Conservation (phyloP, 495 filamentous ascomycete genomes). For the Daldinia bambusicola region DNA sequence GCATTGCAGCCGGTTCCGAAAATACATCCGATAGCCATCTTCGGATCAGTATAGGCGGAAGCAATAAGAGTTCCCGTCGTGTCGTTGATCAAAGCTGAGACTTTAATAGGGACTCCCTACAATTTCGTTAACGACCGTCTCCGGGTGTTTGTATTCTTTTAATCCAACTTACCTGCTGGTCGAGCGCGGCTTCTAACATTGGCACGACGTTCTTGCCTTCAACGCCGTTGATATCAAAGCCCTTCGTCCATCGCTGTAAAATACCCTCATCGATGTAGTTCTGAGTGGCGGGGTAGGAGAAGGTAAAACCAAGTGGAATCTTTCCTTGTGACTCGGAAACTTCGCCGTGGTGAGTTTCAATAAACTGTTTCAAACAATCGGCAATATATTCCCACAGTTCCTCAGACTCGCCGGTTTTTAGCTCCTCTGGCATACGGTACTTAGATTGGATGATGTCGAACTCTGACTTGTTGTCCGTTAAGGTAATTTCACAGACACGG, state of each 20-base stretch:
- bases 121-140: constrained; percentile 12
- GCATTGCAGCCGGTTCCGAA: constrained; percentile 99
- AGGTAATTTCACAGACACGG: constrained; percentile 93
- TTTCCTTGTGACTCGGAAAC: constrained; percentile 65
- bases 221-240: constrained; percentile 96
- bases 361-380: constrained; percentile 95
- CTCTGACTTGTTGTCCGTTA: constrained; percentile 90
- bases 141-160: constrained; percentile 19
- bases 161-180: constrained; percentile 70
- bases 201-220: constrained; percentile 96
- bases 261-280: constrained; percentile 96
- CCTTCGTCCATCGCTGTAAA: constrained; percentile 98
- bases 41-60: constrained; percentile 90
- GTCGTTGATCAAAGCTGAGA: constrained; percentile 95
- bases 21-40: constrained; percentile 95
- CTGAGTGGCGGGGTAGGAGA: constrained; percentile 97
- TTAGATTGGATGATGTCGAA: constrained; percentile 99
- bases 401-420: constrained; percentile 88
- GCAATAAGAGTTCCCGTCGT: constrained; percentile 99
- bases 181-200: constrained; percentile 85
- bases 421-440: constrained; percentile 95
- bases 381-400: constrained; percentile 98
- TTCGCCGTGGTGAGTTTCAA: constrained; percentile 86
- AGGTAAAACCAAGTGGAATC: constrained; percentile 94
- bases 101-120: constrained; percentile 89